Evolutionary conservation across 1,139 yeast genomes (phyloP), one percentile per base, ranked within the genome.

Genomic region (Blastobotrys indianensis): DNA sequence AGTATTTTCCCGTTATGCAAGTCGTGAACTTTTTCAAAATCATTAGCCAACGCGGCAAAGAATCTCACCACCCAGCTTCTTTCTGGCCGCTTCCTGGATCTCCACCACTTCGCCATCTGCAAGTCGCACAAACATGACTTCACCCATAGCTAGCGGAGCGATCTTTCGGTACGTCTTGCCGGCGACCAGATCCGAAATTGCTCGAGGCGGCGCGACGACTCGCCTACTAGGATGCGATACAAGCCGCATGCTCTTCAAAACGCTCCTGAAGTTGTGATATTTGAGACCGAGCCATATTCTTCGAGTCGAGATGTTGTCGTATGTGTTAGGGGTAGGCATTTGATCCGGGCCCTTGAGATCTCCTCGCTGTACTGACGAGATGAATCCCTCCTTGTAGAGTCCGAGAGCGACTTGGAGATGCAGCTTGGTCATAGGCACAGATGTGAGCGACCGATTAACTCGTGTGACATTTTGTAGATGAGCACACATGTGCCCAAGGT

Each of bases 241-340:
- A 58, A 92, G 72, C 34, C 78, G 74, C 60, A 90, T 77, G 48
- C 79, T 75, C 52, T 81, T 74, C 54, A 92, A 73, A 10, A 92
- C 95, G 0, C 96, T 82, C 53, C 73, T 72, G 60, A 83, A 80
- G 55, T 86, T 80, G 61, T 94, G 79, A 65, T 94, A 92, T 63
- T 92, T 92, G 61, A 92, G 72, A 1, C 90, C 94, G 16, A 92
- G 67, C 99, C 98, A 92, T 50, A 92, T 74, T 57, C 95, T 76
- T 60, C 98, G 79, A 1, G 94, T 77, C 13, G 95, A 69, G 39
- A 92, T 79, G 61, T 92, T 90, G 62, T 86, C 95, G 37, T 83
- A 88, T 0, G 97, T 88, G 28, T 85, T 87, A 33, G 88, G 95
- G 0, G 79, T 80, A 13, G 85, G 83, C 11, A 62, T 67, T 32